A percentile compares a stretch with the other conserved stretches of the same genome.
phyloP scores from a whole-genome alignment of 805 yeast genomes.

The Spathaspora boniae region DNA sequence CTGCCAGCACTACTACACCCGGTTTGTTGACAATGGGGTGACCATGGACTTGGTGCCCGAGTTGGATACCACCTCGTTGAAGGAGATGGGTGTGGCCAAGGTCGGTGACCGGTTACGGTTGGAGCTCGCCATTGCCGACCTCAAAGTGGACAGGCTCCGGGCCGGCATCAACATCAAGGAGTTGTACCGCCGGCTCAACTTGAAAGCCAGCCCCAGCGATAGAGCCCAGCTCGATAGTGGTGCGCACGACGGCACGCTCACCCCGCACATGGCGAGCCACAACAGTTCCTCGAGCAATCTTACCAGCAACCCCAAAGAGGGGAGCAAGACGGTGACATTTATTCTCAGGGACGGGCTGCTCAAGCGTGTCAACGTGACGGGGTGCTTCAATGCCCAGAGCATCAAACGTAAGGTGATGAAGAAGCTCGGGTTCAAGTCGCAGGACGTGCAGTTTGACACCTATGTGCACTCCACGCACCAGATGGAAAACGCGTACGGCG shows the following conservation, averaged over 20 bases:
- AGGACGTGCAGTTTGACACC: slow-evolving; percentile 53
- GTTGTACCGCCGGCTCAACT: slow-evolving; percentile 11
- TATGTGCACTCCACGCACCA: slow-evolving; percentile 47
- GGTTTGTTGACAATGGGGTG: slow-evolving; percentile 48
- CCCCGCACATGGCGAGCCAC: neutral
- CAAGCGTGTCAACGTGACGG: slow-evolving; percentile 65
- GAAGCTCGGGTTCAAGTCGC: slow-evolving; percentile 46
- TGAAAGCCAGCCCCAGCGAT: neutral
- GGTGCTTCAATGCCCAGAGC: slow-evolving; percentile 77
- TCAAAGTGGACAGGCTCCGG: slow-evolving; percentile 34
- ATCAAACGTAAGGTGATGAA: slow-evolving; percentile 68
- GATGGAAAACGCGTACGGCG: slow-evolving; percentile 2
- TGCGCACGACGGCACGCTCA: slow-evolving; percentile 7
- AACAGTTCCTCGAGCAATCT: neutral
- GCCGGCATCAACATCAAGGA: slow-evolving; percentile 23
- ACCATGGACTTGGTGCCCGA: slow-evolving; percentile 55
- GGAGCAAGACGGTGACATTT: slow-evolving; percentile 51
- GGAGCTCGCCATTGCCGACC: slow-evolving; percentile 51
- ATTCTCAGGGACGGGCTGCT: slow-evolving; percentile 73
- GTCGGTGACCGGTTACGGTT: slow-evolving; percentile 82
- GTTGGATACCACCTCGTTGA: slow-evolving; percentile 60
- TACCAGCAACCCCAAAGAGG: slow-evolving; percentile 14
- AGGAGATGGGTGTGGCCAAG: slow-evolving; percentile 68
- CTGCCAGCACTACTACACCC: slow-evolving; percentile 32
- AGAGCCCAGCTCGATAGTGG: slow-evolving; percentile 3